These are phyloP conservation scores for Arachis hypogaea DNA, from an alignment of 306 rosid genomes.

Conservation along the genomic window DNA sequence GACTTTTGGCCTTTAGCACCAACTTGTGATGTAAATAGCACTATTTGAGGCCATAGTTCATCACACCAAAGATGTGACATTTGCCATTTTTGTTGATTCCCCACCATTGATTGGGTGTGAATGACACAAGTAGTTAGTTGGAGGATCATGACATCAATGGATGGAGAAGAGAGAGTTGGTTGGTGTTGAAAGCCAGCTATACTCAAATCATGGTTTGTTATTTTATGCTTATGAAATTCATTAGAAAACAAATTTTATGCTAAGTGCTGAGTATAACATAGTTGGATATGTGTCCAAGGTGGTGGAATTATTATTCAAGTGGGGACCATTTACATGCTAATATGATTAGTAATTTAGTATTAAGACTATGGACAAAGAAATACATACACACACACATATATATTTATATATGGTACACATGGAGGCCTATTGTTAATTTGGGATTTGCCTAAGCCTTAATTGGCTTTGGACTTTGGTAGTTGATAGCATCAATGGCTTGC, in stretches of 20 bases:
- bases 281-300: constrained; percentile 27
- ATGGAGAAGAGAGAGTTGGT: neutral
- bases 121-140: neutral
- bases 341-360: neutral
- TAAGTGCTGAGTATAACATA: neutral
- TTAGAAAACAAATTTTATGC: constrained; percentile 11
- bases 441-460: constrained; percentile 8
- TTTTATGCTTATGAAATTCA: neutral
- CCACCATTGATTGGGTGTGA: constrained; percentile 30
- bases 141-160: constrained; percentile 15
- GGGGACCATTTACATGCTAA: constrained; percentile 26
- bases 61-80: constrained; percentile 29
- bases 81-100: constrained; percentile 12
- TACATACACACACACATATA: neutral
- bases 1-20: neutral
- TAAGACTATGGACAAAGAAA: too few relatives aligned
- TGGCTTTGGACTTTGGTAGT: neutral
- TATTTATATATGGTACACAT: constrained; percentile 12
- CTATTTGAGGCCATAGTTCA: constrained; percentile 21
- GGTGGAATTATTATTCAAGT: constrained; percentile 6
- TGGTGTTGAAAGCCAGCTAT: neutral
- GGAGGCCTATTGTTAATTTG: constrained; percentile 30
- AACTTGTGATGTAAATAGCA: constrained; percentile 9
- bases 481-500: constrained; percentile 27
- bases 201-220: neutral